phyloP scores from a whole-genome alignment of 345 rosid genomes.

The Abelmoschus esculentus region DNA sequence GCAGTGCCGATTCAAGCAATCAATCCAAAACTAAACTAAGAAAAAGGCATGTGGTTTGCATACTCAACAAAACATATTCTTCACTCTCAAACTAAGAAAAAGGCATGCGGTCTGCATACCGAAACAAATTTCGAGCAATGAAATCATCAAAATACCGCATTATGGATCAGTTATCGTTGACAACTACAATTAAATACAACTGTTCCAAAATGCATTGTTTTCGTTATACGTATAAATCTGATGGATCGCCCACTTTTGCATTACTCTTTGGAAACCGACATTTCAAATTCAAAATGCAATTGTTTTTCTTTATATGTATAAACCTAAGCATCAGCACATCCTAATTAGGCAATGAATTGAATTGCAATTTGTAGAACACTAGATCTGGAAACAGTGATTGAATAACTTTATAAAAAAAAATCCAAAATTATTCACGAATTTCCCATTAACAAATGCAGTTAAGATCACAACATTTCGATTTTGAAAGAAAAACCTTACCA shows the following conservation, averaged over 20 bases:
- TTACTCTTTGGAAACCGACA: neutral
- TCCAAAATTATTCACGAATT: neutral
- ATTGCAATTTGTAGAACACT: neutral
- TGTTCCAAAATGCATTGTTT: neutral
- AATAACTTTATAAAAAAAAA: neutral
- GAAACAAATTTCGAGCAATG: neutral
- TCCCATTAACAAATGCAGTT: neutral
- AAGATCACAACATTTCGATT: neutral
- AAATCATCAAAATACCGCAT: neutral
- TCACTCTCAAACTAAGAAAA: neutral
- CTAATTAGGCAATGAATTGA: neutral
- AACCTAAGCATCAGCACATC: neutral
- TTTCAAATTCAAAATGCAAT: neutral
- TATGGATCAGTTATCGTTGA: neutral
- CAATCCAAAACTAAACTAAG: neutral
- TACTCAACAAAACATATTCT: too few species aligned
- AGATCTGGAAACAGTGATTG: constrained; percentile 6
- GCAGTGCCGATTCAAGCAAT: neutral
- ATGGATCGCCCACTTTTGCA: neutral
- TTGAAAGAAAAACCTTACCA: neutral
- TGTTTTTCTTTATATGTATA: neutral
- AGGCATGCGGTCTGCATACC: too few species aligned
- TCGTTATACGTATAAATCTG: too few species aligned
- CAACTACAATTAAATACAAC: neutral
- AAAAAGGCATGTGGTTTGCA: neutral